Evolutionary conservation across 2,329 filamentous ascomycete genomes (phyloP), one percentile per base, ranked within the genome.

Genomic region (Pseudopithomyces chartarum): DNA sequence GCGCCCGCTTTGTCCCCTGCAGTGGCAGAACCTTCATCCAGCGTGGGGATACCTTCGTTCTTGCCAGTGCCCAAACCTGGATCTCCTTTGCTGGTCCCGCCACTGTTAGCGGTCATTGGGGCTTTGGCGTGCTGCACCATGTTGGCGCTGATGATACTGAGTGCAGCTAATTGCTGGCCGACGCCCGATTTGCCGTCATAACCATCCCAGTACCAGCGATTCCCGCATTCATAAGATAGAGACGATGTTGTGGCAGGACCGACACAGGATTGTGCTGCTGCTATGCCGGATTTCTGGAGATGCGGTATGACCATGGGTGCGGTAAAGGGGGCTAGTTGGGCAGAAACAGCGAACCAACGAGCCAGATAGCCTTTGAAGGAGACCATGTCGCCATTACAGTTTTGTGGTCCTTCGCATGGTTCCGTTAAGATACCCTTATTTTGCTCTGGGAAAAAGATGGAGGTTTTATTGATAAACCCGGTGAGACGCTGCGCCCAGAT

Each of bases 261-360:
- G 1, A 75, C 78, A 65, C 85, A 87, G 8, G 80, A 79, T 44
- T 77, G 71, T 0, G 84, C 85, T 2, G 85, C 85, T 1, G 81
- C 83, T 26, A 71, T 62, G 0, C 85, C 87, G 6, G 83, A 84
- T 1, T 79, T 75, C 36, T 78, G 74, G 2, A 89, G 73, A n/a
- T 80, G 78, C 0, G 82, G 79, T 66, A 83, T 78, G 52, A 89
- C 78, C 8, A 66, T 34, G 81, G 73, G 58, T 76, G 74, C 2
- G 2, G 83, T 84, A 63, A 81, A 86, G 0, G 86, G 85, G 0
- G 84, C 85, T 56, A 87, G 76, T 62, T 87, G 82, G 0, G 80
- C 81, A 4, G 84, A 80, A 3, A 81, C 78, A 13, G 83, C 85
- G 75, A 83, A 74, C 76, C 78, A 81, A 56, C 79, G 77, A 3